Evolutionary conservation across 768 basidiomycete species (phyloP).

Genomic region (Amanita rubescens): DNA sequence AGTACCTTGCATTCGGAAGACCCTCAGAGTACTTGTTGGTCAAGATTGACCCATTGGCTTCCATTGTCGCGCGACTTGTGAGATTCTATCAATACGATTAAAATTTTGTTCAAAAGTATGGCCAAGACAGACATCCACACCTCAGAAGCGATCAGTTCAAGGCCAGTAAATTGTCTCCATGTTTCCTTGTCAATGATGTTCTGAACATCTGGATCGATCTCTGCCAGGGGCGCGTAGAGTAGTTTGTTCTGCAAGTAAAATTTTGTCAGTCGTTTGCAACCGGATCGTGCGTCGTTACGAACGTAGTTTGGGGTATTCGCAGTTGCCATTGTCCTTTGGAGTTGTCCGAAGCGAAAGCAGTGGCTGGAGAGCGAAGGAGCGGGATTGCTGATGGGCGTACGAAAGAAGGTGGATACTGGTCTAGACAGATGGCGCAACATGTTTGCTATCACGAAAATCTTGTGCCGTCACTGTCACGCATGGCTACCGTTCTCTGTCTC

Average conservation of each 20-base stretch:
- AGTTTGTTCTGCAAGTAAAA: constrained; percentile 69
- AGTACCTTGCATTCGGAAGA: constrained; percentile 95
- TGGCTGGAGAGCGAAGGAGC: neutral
- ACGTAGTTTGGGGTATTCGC: constrained; percentile 55
- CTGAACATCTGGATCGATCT: constrained; percentile 92
- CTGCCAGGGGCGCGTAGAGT: constrained; percentile 80
- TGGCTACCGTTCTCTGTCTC: neutral
- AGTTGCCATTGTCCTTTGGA: constrained; percentile 48
- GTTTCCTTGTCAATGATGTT: constrained; percentile 99
- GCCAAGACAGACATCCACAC: constrained; percentile 31
- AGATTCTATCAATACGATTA: constrained; percentile 57
- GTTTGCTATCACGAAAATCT: neutral
- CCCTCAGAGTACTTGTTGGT: constrained; percentile 99
- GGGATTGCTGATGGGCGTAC: constrained; percentile 6
- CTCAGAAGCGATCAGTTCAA: constrained; percentile 99
- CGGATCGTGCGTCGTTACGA: constrained; percentile 17
- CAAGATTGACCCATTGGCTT: constrained; percentile 96
- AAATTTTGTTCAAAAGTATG: too few relatives aligned
- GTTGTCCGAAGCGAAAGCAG: neutral
- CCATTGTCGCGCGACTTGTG: constrained; percentile 92
- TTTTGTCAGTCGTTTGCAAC: constrained; percentile 4
- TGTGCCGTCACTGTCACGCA: neutral
- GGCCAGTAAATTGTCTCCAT: constrained; percentile 95
- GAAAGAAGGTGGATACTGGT: neutral
- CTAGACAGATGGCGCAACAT: constrained; percentile 7